phyloP scores from a whole-genome alignment of 768 basidiomycete species.

The Pisolithus marmoratus region DNA sequence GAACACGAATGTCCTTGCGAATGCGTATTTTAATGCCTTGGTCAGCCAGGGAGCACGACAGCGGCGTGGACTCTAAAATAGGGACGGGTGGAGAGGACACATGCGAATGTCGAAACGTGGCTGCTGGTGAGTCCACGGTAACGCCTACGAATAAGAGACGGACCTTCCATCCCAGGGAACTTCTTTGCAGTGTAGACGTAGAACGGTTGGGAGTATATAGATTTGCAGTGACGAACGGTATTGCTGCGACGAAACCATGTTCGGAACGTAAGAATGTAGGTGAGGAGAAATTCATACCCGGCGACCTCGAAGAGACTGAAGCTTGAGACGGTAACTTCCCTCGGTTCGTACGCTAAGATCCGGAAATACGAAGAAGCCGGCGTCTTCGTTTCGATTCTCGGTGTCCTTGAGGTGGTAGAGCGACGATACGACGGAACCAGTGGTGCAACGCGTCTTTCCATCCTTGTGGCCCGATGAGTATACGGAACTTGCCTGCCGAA shows the following conservation, averaged over 20 bases:
- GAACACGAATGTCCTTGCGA: constrained; percentile 82
- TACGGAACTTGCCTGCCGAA: neutral
- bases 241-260: constrained; percentile 38
- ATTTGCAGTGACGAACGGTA: constrained; percentile 86
- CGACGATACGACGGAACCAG: constrained; percentile 84
- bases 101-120: no score
- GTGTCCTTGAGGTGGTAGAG: constrained; percentile 86
- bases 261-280: constrained; percentile 2
- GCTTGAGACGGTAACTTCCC: constrained; percentile 72
- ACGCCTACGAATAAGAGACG: constrained; percentile 16
- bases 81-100: no score
- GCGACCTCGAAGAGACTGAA: constrained; percentile 87
- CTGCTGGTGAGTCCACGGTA: neutral
- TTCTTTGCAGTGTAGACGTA: constrained; percentile 96
- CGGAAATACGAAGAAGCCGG: constrained; percentile 95
- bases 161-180: constrained; percentile 94
- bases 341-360: constrained; percentile 90
- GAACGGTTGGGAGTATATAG: constrained; percentile 82
- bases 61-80: constrained; percentile 71
- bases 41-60: constrained; percentile 89
- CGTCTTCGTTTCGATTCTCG: constrained; percentile 58
- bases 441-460: constrained; percentile 86
- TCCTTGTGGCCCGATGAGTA: constrained; percentile 46
- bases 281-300: constrained; percentile 49
- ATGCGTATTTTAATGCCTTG: constrained; percentile 96